Conservation (phyloP, 2,329 filamentous ascomycete genomes). For the Botrytis fabae region DNA sequence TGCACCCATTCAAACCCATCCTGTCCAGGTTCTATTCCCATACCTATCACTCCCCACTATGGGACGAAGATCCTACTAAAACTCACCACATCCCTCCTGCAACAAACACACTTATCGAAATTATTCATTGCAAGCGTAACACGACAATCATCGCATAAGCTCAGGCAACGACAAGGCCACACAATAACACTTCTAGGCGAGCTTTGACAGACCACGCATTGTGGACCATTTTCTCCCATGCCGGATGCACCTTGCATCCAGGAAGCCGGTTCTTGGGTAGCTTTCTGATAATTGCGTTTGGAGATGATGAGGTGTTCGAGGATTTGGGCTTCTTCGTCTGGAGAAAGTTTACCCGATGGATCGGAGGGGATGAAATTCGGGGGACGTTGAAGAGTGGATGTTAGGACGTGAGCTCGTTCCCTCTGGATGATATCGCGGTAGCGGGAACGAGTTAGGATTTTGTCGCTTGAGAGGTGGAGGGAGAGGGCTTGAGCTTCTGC, state of each 20-base stretch:
- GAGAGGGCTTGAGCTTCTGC: slow-evolving; percentile 80
- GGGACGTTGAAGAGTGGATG: slow-evolving; percentile 47
- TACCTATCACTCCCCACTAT: slow-evolving; percentile 18
- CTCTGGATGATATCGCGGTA: slow-evolving; percentile 68
- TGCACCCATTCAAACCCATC: background rate
- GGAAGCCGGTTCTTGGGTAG: slow-evolving; percentile 40
- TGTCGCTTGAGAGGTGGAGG: slow-evolving; percentile 70
- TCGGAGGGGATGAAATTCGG: slow-evolving; percentile 36
- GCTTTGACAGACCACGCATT: slow-evolving; percentile 91
- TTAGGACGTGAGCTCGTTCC: slow-evolving; percentile 69
- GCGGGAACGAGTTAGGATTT: slow-evolving; percentile 77
- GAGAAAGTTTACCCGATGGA: slow-evolving; percentile 48
- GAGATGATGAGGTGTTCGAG: slow-evolving; percentile 60
- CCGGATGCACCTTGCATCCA: slow-evolving; percentile 74
- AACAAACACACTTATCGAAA: slow-evolving; percentile 95
- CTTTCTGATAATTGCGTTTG: slow-evolving; percentile 31
- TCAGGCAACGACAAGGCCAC: slow-evolving; percentile 94
- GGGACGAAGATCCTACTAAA: slow-evolving; percentile 93
- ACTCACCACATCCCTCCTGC: slow-evolving; percentile 80
- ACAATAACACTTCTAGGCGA: slow-evolving; percentile 85
- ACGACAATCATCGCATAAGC: slow-evolving; percentile 91
- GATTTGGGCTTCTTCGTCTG: slow-evolving; percentile 60
- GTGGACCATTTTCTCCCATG: slow-evolving; percentile 72
- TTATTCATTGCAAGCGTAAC: slow-evolving; percentile 96
- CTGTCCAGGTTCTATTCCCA: background rate